phyloP scores from a whole-genome alignment of 2,329 filamentous ascomycete genomes.

The Neurospora sp. region DNA sequence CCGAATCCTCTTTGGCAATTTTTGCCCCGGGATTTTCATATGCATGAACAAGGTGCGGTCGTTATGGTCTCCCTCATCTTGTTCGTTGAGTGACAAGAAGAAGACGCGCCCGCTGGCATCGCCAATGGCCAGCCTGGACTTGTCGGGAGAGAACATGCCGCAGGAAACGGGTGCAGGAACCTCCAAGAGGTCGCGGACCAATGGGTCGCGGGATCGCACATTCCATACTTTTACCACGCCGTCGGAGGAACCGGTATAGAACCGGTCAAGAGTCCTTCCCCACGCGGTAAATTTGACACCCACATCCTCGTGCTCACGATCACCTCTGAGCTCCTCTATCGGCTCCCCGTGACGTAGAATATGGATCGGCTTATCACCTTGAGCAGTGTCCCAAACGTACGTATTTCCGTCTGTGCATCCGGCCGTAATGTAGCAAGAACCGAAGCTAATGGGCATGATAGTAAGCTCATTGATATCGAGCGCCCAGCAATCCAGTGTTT shows the following conservation, averaged over 20 bases:
- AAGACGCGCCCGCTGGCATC: slow-evolving; percentile 53
- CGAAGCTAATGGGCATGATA: slow-evolving; percentile 43
- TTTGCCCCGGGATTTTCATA: slow-evolving; percentile 26
- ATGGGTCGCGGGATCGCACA: slow-evolving; percentile 35
- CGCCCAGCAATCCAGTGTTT: slow-evolving; percentile 49
- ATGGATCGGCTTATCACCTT: slow-evolving; percentile 46
- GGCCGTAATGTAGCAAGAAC: slow-evolving; percentile 46
- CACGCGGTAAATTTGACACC: slow-evolving; percentile 56
- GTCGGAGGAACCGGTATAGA: slow-evolving; percentile 57
- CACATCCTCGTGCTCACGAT: slow-evolving; percentile 46
- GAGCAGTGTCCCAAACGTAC: slow-evolving; percentile 54
- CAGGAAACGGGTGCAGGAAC: slow-evolving; percentile 46
- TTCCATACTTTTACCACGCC: slow-evolving; percentile 56
- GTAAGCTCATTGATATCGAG: slow-evolving; percentile 54
- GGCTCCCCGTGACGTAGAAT: slow-evolving; percentile 42
- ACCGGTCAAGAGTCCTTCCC: slow-evolving; percentile 45
- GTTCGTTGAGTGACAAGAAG: slow-evolving; percentile 39
- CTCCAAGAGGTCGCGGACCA: slow-evolving; percentile 44
- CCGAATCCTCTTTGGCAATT: slow-evolving; percentile 26
- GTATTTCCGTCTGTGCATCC: slow-evolving; percentile 52
- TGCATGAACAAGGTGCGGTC: slow-evolving; percentile 22
- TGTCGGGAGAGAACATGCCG: slow-evolving; percentile 49
- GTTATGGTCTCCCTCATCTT: slow-evolving; percentile 23
- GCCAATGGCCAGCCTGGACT: slow-evolving; percentile 45
- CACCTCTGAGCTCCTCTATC: slow-evolving; percentile 29